phyloP scores from a whole-genome alignment of 441 rosid species.

The Pelargonium citronellum region DNA sequence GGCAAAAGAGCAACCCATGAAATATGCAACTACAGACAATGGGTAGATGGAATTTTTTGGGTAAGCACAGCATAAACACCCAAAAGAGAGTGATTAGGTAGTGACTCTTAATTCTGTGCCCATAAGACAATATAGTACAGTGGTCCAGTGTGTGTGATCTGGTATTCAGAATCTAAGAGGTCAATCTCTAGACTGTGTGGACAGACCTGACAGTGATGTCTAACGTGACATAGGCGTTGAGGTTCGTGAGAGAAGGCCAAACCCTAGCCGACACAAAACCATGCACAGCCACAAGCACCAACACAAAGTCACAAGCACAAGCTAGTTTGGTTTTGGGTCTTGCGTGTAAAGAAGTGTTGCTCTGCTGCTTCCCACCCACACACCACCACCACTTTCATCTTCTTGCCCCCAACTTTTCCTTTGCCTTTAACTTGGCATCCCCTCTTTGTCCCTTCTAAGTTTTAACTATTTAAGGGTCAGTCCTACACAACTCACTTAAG shows the following conservation, averaged over 20 bases:
- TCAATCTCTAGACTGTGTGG: constrained; percentile 1
- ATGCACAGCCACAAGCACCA: not conserved
- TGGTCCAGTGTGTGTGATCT: constrained; percentile 2
- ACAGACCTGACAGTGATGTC: constrained; percentile 1
- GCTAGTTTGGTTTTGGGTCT: not conserved
- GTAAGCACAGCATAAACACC: not conserved
- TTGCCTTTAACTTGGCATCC: not conserved
- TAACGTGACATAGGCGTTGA: not conserved
- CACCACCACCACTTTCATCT: constrained; percentile 3
- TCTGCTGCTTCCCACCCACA: constrained; percentile 9
- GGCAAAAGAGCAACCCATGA: constrained; percentile 7
- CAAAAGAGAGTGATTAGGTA: not conserved
- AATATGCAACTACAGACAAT: not conserved
- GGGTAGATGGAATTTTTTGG: constrained; percentile 11
- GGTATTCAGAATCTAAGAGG: constrained; percentile 11
- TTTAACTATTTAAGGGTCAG: not conserved
- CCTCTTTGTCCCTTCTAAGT: not conserved
- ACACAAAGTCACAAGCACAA: not conserved
- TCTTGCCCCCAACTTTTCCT: constrained; percentile 3
- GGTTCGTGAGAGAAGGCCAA: not conserved
- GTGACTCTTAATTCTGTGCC: constrained; percentile 4
- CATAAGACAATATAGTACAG: constrained; percentile 4
- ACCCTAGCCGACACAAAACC: not conserved
- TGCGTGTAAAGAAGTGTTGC: constrained; percentile 6
- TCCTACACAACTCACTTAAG: not conserved